Percentiles rank a stretch among this genome's conserved stretches.
Evolutionary conservation across 495 filamentous ascomycete genomes (phyloP).

Genomic region (Penicillium nucicola): DNA sequence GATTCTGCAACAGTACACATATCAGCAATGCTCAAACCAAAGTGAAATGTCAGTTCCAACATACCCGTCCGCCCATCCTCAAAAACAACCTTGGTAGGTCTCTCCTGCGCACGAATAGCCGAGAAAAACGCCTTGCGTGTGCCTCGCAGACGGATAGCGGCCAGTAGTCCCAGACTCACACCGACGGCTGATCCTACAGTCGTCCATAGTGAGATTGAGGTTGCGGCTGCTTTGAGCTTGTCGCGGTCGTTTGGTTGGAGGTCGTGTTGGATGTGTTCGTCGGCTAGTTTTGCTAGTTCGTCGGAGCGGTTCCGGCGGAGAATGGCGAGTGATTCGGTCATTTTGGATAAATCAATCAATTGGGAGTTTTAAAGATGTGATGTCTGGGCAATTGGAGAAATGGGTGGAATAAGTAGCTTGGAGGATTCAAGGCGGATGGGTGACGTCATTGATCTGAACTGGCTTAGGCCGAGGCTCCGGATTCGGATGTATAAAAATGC

Average conservation of each 20-base stretch:
- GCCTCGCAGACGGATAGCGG: conserved; percentile 54
- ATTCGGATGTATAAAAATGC: no score
- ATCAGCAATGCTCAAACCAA: neutral
- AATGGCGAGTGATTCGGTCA: conserved; percentile 52
- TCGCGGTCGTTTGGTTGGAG: conserved; percentile 58
- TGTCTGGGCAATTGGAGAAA: no score
- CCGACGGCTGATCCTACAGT: conserved; percentile 58
- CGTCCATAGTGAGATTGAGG: conserved; percentile 48
- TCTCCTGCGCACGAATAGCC: conserved; percentile 55
- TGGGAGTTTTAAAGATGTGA: neutral
- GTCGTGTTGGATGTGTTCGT: conserved; percentile 62
- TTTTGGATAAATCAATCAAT: conserved; percentile 2
- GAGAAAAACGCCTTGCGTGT: conserved; percentile 55
- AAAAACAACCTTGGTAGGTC: conserved; percentile 60
- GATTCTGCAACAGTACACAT: conserved; percentile 38
- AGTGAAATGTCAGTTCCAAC: neutral
- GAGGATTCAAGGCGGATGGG: neutral
- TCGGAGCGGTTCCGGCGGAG: conserved; percentile 51
- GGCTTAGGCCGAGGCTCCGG: no score
- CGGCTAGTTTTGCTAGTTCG: conserved; percentile 56
- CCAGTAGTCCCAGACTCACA: conserved; percentile 54
- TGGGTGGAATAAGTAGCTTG: neutral
- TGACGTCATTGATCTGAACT: neutral
- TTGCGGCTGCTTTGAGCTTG: conserved; percentile 50
- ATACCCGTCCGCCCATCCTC: conserved; percentile 56